Conservation (phyloP, 768 basidiomycete genomes). For the Hydnomerulius pinastri region DNA sequence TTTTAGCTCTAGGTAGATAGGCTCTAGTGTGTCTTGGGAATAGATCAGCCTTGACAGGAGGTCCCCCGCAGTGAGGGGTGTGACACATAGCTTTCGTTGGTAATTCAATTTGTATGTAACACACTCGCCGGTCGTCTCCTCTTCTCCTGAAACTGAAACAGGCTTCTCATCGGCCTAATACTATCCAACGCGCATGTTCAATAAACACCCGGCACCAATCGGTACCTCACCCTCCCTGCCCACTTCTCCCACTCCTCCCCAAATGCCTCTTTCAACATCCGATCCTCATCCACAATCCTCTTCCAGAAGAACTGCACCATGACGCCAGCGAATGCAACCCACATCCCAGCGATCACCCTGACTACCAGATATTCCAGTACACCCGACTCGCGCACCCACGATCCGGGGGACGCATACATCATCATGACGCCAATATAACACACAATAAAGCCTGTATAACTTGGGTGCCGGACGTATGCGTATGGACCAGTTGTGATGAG, state of each 20-base stretch:
- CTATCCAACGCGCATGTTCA: too few species aligned
- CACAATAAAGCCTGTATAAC: slow-evolving; percentile 44
- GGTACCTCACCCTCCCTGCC: slow-evolving; percentile 46
- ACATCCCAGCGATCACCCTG: slow-evolving; percentile 25
- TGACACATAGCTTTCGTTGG: too few species aligned
- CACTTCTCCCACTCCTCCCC: slow-evolving; percentile 49
- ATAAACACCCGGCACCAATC: too few species aligned
- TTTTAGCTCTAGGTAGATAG: too few species aligned
- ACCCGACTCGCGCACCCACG: slow-evolving; percentile 48
- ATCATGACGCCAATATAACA: slow-evolving; percentile 21
- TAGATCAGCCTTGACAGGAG: too few species aligned
- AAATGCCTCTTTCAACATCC: slow-evolving; percentile 40
- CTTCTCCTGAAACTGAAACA: too few species aligned
- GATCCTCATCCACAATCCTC: slow-evolving; percentile 49
- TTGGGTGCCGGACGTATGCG: slow-evolving; percentile 48
- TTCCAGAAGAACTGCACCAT: slow-evolving; percentile 38
- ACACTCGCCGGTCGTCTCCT: too few species aligned
- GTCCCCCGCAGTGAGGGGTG: too few species aligned
- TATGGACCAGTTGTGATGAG: slow-evolving; percentile 54
- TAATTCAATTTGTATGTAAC: too few species aligned
- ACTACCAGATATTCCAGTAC: slow-evolving; percentile 36
- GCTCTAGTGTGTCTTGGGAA: too few species aligned
- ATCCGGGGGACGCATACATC: slow-evolving; percentile 32
- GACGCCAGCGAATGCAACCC: slow-evolving; percentile 29
- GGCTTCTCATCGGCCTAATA: too few species aligned